Base-by-base conservation (phyloP, 495 filamentous ascomycete species). In the Neurospora tetrasperma region DNA sequence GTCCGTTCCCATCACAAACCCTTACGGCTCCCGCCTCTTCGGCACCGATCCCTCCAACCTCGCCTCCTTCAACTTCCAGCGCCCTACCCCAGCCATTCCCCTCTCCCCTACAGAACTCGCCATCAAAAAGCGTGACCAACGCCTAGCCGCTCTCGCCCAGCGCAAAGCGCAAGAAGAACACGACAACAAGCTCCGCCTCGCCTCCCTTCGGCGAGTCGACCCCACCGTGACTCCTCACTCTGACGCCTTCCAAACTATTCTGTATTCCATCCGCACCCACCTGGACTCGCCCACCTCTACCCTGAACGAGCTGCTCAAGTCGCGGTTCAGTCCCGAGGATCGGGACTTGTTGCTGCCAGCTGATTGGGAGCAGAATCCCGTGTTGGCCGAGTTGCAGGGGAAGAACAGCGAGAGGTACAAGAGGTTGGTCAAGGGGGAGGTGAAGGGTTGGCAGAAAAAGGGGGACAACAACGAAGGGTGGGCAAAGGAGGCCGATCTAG, bases 291-390 rank as follows among this genome's bases (percentile, higher is more conserved):
- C 59, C 3, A 27, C 41, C 70, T 42, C 43, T 10, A 76, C 74
- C 3, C 14, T 77, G n/a, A 16, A 66, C 44, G 23, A 70, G 10
- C 75, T 79, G 38, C 69, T 80, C 8, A 16, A 66, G 12, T 18
- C n/a, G 7, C 31, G 71, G 7, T 79, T 80, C 62, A 44, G 70
- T 2, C 70, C 71, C 3, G 59, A 74, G 59, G 76, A 79, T 41
- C 42, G 72, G 31, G 46, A 46, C 7, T 23, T 80, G 16, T 73
- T 80, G 11, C 38, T 62, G n/a, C 78, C 77, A 2, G 73, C 62
- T 2, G 68, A 69, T 70, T 43, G 59, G 69, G 18, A 20, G 10
- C 16, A 18, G 42, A 75, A 78, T 59, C 74, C 75, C 0, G 44
- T 70, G 3, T 71, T 78, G 18, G 70, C 59, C 16, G 48, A 39